A percentile compares a stretch with the other conserved stretches of the same genome.
Conservation (phyloP, 1,284 basidiomycete species). For the Cryptococcus maquisensis region DNA sequence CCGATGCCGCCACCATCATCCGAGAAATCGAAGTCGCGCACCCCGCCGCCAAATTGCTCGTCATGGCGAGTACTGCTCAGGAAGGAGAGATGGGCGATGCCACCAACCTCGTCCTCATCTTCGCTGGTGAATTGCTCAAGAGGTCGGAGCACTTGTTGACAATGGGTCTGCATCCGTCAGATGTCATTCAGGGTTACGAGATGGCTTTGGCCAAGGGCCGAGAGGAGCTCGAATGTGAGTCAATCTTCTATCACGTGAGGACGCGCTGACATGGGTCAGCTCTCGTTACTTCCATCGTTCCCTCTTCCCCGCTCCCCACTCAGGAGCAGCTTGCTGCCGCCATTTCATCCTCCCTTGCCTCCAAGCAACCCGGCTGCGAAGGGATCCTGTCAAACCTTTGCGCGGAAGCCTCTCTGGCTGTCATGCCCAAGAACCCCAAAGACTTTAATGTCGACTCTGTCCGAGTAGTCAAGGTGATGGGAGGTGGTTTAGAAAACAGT, state of each 20-base stretch:
- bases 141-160: conserved; percentile 87
- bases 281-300: conserved; percentile 29
- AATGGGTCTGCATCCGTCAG: conserved; percentile 95
- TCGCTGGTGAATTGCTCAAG: conserved; percentile 93
- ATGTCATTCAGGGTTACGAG: conserved; percentile 92
- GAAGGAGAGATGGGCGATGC: conserved; percentile 71
- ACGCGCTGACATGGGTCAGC: conserved; percentile 15
- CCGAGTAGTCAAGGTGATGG: conserved; percentile 98
- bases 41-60: conserved; percentile 92
- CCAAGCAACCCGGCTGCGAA: conserved; percentile 96
- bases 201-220: conserved; percentile 83
- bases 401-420: conserved; percentile 82
- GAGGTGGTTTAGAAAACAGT: conserved; percentile 76
- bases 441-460: conserved; percentile 98
- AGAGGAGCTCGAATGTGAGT: conserved; percentile 84
- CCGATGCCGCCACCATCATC: conserved; percentile 98
- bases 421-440: conserved; percentile 83
- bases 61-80: conserved; percentile 96
- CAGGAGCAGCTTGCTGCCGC: conserved; percentile 74
- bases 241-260: not conserved
- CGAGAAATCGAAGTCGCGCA: conserved; percentile 55
- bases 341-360: conserved; percentile 78
- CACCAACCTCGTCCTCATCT: conserved; percentile 59
- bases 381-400: conserved; percentile 77
- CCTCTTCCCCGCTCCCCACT: conserved; percentile 67